Percentiles rank a stretch among this genome's conserved stretches.
Conservation (phyloP, 345 rosid genomes). For the Citropsis articulata region DNA sequence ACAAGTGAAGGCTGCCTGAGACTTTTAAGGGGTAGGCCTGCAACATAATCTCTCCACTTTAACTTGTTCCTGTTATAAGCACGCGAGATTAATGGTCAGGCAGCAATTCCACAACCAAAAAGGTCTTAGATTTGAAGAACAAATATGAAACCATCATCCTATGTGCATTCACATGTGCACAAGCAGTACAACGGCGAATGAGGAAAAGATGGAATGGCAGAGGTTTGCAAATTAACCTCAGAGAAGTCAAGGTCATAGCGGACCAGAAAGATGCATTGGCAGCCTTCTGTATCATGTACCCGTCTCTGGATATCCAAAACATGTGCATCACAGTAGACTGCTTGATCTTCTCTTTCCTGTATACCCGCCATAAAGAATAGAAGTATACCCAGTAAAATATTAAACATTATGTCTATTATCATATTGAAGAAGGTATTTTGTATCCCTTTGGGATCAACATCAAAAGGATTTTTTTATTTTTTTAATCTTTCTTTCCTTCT, state of each 20-base stretch:
- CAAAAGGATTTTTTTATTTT: not conserved
- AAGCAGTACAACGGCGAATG: not conserved
- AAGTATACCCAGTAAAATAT: not conserved
- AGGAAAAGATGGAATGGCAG: not conserved
- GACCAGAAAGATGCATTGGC: slow-evolving; percentile 61
- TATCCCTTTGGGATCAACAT: not conserved
- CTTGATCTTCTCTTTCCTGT: slow-evolving; percentile 59
- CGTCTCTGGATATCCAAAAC: slow-evolving; percentile 51
- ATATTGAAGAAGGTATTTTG: not conserved
- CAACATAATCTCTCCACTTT: slow-evolving; percentile 38
- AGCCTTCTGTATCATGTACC: slow-evolving; percentile 41
- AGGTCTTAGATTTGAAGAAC: not conserved
- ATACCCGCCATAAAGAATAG: slow-evolving; percentile 3
- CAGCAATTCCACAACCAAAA: not conserved
- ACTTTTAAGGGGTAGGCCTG: slow-evolving; percentile 30
- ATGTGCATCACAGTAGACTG: slow-evolving; percentile 67
- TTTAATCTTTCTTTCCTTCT: not conserved
- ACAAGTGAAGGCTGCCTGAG: not conserved
- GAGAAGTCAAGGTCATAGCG: slow-evolving; percentile 45
- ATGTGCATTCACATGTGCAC: not conserved
- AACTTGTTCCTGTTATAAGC: slow-evolving; percentile 38
- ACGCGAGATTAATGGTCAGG: not conserved
- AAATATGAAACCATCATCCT: not conserved
- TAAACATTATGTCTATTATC: not conserved
- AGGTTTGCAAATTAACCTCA: slow-evolving; percentile 37